A percentile compares a stretch with the other conserved stretches of the same genome.
Conservation (phyloP, 352 stramenopile genomes). For the Globisporangium acanthophoron region DNA sequence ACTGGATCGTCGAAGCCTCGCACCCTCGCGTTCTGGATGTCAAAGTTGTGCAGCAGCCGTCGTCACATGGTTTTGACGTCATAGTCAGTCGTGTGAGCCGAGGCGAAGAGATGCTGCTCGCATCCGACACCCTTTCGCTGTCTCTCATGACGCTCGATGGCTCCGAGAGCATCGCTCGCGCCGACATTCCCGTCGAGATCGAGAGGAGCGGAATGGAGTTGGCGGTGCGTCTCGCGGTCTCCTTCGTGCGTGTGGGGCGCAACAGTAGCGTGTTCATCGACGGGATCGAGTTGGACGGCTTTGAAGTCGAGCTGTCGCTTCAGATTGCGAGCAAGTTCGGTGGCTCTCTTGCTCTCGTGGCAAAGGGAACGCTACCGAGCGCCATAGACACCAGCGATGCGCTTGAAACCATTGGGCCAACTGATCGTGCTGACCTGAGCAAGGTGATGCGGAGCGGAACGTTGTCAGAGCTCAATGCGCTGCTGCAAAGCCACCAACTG, state of each 20-base stretch:
- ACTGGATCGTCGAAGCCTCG: slow-evolving; percentile 11
- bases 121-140: slow-evolving; percentile 4
- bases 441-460: slow-evolving; percentile 2
- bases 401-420: not conserved
- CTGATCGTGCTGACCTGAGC: not conserved
- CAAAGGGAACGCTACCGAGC: not conserved
- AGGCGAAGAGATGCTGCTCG: slow-evolving; percentile 4
- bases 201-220: slow-evolving; percentile 5
- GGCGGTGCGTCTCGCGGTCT: slow-evolving; percentile 2
- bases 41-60: not conserved
- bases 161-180: not conserved
- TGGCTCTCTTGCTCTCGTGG: slow-evolving; percentile 4
- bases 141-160: slow-evolving; percentile 2
- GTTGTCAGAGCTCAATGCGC: slow-evolving; percentile 11
- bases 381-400: not conserved
- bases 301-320: slow-evolving; percentile 7
- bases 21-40: slow-evolving; percentile 6
- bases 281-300: slow-evolving; percentile 9
- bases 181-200: slow-evolving; percentile 5
- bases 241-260: slow-evolving; percentile 6
- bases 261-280: slow-evolving; percentile 5
- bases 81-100: slow-evolving; percentile 2
- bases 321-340: slow-evolving; percentile 2
- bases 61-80: not conserved
- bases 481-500: slow-evolving; percentile 5